A percentile compares a stretch with the other conserved stretches of the same genome.
These are phyloP conservation scores for Urtica urens DNA, from an alignment of 306 rosid genomes.

Conservation along the genomic window DNA sequence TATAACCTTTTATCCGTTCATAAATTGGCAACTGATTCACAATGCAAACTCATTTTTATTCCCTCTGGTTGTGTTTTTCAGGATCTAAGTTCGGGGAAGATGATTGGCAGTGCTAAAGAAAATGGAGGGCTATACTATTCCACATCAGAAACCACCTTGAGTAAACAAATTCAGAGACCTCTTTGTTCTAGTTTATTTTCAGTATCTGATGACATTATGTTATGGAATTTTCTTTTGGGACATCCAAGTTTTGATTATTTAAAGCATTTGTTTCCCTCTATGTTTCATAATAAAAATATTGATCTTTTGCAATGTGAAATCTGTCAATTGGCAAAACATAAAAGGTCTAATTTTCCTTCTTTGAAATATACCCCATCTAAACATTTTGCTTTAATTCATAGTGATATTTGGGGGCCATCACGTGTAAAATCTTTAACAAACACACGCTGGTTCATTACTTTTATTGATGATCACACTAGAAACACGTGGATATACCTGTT, in stretches of 20 bases:
- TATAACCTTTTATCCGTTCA: background rate
- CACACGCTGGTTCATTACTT: background rate
- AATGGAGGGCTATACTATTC: background rate
- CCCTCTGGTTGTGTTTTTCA: background rate
- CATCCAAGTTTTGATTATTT: background rate
- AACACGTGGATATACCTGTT: background rate
- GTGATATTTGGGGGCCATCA: background rate
- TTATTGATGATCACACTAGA: background rate
- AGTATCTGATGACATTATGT: background rate
- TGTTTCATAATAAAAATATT: background rate
- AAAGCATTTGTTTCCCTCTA: background rate
- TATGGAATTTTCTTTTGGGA: background rate
- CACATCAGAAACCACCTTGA: background rate
- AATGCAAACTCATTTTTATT: background rate
- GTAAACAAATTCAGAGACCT: background rate
- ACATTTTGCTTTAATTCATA: background rate
- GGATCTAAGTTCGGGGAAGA: background rate
- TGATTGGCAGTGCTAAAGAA: background rate
- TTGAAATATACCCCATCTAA: background rate
- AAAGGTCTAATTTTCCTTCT: background rate
- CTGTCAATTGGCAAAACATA: background rate
- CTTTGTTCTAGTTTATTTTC: background rate
- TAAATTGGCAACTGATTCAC: background rate
- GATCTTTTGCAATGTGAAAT: conserved; percentile 1
- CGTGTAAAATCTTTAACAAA: background rate